Conservation (phyloP, 805 yeast genomes). For the Saccharomycopsis sp. region DNA sequence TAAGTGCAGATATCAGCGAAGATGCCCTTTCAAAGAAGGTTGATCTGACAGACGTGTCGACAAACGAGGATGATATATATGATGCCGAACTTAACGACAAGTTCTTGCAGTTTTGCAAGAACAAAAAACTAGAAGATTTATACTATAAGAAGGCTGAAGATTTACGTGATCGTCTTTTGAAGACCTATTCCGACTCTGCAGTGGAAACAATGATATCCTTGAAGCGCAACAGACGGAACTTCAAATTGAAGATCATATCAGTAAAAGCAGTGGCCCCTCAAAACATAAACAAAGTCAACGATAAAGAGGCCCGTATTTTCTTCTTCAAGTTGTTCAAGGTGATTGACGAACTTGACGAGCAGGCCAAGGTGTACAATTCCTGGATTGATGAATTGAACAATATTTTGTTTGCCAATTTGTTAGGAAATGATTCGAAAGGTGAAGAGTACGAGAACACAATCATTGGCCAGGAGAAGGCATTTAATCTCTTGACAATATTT, state of each 20-base stretch:
- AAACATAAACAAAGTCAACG: constrained; percentile 2
- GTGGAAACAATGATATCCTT: constrained; percentile 22
- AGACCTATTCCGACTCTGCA: constrained; percentile 36
- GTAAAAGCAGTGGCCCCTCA: constrained; percentile 7
- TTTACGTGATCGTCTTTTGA: constrained; percentile 46
- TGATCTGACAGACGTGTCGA: constrained; percentile 27
- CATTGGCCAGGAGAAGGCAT: constrained; percentile 66
- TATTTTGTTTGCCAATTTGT: constrained; percentile 44
- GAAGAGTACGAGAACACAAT: constrained; percentile 74
- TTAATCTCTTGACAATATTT: constrained; percentile 49
- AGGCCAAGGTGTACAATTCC: constrained; percentile 42
- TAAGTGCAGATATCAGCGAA: not conserved
- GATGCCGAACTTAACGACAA: not conserved
- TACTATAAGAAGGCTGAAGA: constrained; percentile 58
- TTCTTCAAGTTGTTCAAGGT: constrained; percentile 19
- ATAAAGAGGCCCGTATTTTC: constrained; percentile 20
- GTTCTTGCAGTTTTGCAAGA: constrained; percentile 23
- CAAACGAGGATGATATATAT: constrained; percentile 27
- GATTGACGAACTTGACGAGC: constrained; percentile 40
- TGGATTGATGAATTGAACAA: constrained; percentile 42
- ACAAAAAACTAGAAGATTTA: constrained; percentile 41
- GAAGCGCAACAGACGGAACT: constrained; percentile 23
- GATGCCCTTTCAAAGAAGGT: constrained; percentile 21
- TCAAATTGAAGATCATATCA: constrained; percentile 18
- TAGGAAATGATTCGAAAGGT: constrained; percentile 47